Evolutionary conservation across 1,284 basidiomycete genomes (phyloP), one percentile per base, ranked within the genome.

Genomic region (Testicularia cyperi): DNA sequence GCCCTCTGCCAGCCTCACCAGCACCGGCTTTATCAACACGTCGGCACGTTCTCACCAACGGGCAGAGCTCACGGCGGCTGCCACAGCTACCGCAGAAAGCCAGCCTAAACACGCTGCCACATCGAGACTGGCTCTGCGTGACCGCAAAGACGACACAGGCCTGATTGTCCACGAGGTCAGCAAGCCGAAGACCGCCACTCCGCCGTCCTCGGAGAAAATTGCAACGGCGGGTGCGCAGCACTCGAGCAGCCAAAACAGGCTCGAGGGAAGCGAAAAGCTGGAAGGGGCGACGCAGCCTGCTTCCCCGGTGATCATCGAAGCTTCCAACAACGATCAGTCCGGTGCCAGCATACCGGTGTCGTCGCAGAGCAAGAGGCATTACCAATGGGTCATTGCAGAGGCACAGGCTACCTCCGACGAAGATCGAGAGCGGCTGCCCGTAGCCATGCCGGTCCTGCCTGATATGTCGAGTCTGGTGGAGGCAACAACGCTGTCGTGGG

Each of bases 11-110:
- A n/a, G 52, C 34, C 31, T 63, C 48, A 9, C 58, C 58, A 2
- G 48, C 40, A 8, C 57, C 57, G 39, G 57, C 56, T 5, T 46
- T 82, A 62, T 88, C 88, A 19, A 88, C 88, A 15, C 88, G 68
- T 68, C 88, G 88, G 42, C 42, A 46, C 25, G 9, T 31, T 34
- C 41, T 26, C n/a, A n/a, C n/a, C n/a, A n/a, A n/a, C n/a, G n/a
- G n/a, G n/a, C n/a, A n/a, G n/a, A n/a, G n/a, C n/a, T n/a, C n/a
- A 26, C 8, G 25, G 25, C 25, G 8, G 25, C 25, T 14, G 14
- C 25, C 25, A 14, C 8, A 14, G 8, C 14, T 26, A 8, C 25
- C 14, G 25, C 14, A 26, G 25, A 8, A 26, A 26, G 8, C 14
- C 25, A 8, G 14, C 25, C 25, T 8, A 26, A 26, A 14, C 8